Conservation (phyloP, 306 rosid species). For the Fragaria nilgerrensis region DNA sequence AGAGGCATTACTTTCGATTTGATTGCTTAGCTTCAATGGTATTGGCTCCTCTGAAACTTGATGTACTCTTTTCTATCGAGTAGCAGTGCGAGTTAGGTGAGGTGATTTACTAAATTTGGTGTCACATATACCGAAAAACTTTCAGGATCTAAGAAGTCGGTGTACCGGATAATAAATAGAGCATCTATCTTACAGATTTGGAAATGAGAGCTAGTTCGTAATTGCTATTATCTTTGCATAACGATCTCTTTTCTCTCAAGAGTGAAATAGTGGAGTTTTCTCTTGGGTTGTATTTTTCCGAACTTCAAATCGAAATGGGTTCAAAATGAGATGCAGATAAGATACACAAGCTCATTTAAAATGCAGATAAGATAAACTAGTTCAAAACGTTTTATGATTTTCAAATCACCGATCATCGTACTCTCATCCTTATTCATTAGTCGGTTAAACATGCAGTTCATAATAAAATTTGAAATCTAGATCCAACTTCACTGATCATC, state of each 20-base stretch:
- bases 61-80: slow-evolving; percentile 8
- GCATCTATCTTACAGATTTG: background rate
- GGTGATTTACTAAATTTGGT: slow-evolving; percentile 44
- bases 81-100: slow-evolving; percentile 27
- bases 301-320: background rate
- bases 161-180: background rate
- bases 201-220: background rate
- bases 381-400: background rate
- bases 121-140: background rate
- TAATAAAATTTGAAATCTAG: background rate
- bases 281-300: too few relatives aligned
- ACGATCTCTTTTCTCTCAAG: too few relatives aligned
- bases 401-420: background rate
- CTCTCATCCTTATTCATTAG: too few relatives aligned
- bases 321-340: background rate
- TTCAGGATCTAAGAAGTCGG: background rate
- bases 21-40: slow-evolving; percentile 21
- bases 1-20: background rate
- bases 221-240: too few relatives aligned
- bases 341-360: background rate
- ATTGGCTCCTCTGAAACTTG: background rate
- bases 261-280: too few relatives aligned
- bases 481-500: background rate
- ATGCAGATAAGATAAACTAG: background rate
- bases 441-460: background rate